Conservation (phyloP, 1,284 basidiomycete species). For the Pseudozyma tsukubaensis region DNA sequence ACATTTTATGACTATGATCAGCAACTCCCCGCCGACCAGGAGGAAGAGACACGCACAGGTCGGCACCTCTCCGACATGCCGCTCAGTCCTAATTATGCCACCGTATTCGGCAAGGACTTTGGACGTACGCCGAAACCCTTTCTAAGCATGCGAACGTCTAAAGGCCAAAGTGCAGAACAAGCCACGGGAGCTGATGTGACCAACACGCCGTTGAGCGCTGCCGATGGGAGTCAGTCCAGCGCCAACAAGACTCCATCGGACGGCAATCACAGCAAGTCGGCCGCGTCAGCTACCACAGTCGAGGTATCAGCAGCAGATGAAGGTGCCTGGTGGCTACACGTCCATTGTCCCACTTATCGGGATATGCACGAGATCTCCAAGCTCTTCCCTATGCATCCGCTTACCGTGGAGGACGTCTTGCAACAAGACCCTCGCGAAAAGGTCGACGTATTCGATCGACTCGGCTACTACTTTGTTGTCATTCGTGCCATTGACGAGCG, state of each 20-base stretch:
- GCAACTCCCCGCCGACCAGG: constrained; percentile 42
- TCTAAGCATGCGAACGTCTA: background rate
- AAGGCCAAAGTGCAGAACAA: background rate
- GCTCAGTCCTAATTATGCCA: constrained; percentile 54
- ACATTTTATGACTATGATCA: constrained; percentile 18
- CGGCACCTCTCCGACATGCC: constrained; percentile 65
- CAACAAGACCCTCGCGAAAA: constrained; percentile 94
- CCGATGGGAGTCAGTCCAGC: constrained; percentile 6
- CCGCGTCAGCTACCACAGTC: background rate
- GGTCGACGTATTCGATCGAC: constrained; percentile 84
- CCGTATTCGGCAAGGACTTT: constrained; percentile 46
- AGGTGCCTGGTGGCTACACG: constrained; percentile 87
- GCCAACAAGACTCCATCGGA: constrained; percentile 11
- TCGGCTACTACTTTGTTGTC: constrained; percentile 93
- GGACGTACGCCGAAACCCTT: constrained; percentile 29
- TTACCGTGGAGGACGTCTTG: constrained; percentile 95
- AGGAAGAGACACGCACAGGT: constrained; percentile 57
- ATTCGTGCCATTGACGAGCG: constrained; percentile 82
- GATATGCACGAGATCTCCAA: constrained; percentile 89
- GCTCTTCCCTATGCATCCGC: constrained; percentile 89
- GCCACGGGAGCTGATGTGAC: background rate
- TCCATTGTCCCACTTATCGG: constrained; percentile 87
- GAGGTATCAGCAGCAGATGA: constrained; percentile 10
- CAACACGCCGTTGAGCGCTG: background rate
- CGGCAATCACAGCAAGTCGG: constrained; percentile 15